phyloP scores from a whole-genome alignment of 225 moss, liverwort and hornwort species.

The Marchantia polymorpha region DNA sequence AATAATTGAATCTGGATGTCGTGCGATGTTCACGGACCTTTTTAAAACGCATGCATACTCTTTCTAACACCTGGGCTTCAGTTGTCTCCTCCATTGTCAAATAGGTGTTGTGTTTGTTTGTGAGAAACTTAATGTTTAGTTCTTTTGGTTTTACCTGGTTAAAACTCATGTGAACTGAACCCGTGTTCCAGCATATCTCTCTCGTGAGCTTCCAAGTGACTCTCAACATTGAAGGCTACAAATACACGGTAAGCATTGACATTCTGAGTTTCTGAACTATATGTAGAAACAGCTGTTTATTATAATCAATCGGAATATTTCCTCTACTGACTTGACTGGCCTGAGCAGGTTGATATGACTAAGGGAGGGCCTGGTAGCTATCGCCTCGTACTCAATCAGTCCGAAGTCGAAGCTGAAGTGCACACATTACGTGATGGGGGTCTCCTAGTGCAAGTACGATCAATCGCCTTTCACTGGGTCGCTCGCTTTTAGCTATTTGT shows the following conservation, averaged over 20 bases:
- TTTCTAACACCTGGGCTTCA: not conserved
- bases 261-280: not conserved
- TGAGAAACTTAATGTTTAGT: not conserved
- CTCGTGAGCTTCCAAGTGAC: constrained; percentile 71
- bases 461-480: not conserved
- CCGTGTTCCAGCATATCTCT: constrained; percentile 71
- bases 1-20: not conserved
- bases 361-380: constrained; percentile 87
- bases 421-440: constrained; percentile 94
- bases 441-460: constrained; percentile 72
- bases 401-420: constrained; percentile 79
- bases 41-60: not conserved
- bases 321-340: not conserved
- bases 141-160: too few species aligned
- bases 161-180: not conserved
- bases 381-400: constrained; percentile 66
- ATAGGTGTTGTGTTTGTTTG: not conserved
- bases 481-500: too few species aligned
- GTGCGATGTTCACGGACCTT: not conserved
- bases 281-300: not conserved
- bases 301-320: not conserved
- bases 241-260: constrained; percentile 63
- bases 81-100: too few species aligned
- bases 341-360: constrained; percentile 69
- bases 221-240: constrained; percentile 87